Evolutionary conservation across 257 asterid species (phyloP).

Genomic region (Linderniella brevidens): DNA sequence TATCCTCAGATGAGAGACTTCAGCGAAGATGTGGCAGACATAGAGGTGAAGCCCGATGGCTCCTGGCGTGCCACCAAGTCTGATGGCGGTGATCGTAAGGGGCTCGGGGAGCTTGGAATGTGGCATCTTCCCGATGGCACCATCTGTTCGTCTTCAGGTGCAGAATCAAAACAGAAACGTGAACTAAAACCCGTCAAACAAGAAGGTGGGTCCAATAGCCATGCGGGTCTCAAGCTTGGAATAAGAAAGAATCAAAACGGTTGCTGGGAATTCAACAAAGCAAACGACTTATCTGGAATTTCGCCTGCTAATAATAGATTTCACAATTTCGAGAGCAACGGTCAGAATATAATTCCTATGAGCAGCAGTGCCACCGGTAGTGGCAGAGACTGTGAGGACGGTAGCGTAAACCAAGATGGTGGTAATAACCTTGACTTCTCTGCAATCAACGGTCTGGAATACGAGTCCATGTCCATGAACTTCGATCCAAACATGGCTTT

Average conservation of each 20-base stretch:
- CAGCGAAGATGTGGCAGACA: slow-evolving; percentile 83
- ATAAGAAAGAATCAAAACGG: slow-evolving; percentile 55
- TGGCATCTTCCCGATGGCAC: slow-evolving; percentile 95
- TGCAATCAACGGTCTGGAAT: slow-evolving; percentile 45
- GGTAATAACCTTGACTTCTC: slow-evolving; percentile 42
- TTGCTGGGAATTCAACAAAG: slow-evolving; percentile 63
- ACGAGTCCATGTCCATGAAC: slow-evolving; percentile 50
- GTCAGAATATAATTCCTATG: slow-evolving; percentile 44
- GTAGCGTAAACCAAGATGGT: slow-evolving; percentile 78
- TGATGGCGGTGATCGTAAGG: slow-evolving; percentile 44
- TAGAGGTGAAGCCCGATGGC: slow-evolving; percentile 98
- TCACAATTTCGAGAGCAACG: slow-evolving; percentile 19
- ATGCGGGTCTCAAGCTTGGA: slow-evolving; percentile 54
- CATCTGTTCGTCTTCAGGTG: slow-evolving; percentile 27
- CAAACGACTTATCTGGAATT: slow-evolving; percentile 28
- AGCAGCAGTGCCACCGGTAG: slow-evolving; percentile 84
- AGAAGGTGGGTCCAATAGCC: slow-evolving; percentile 68
- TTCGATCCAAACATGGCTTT: slow-evolving; percentile 28
- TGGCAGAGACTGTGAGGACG: slow-evolving; percentile 79
- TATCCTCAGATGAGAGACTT: slow-evolving; percentile 36
- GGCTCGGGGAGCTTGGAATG: slow-evolving; percentile 67
- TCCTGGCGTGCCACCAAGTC: slow-evolving; percentile 97
- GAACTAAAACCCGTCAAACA: slow-evolving; percentile 52
- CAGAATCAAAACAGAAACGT: slow-evolving; percentile 48
- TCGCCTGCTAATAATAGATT: slow-evolving; percentile 25